These are phyloP conservation scores for Phytophthora pistaciae DNA, from an alignment of 352 stramenopile genomes.

Conservation along the genomic window DNA sequence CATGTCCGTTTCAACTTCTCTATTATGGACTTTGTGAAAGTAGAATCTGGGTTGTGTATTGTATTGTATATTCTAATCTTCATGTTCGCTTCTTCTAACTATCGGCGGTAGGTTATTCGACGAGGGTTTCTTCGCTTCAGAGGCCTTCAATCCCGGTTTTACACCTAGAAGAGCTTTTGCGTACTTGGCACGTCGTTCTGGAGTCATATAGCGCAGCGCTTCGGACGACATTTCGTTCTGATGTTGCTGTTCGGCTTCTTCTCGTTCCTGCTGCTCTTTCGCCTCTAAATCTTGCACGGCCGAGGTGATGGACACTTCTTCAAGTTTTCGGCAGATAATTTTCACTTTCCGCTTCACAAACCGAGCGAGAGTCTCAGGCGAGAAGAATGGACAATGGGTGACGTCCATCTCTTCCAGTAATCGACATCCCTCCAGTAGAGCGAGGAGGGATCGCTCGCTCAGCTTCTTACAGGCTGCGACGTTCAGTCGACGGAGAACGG, in stretches of 20 bases:
- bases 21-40: conserved; percentile 2
- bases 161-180: conserved; percentile 22
- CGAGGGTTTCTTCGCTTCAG: conserved; percentile 26
- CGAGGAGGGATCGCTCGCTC: conserved; percentile 61
- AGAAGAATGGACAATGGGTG: conserved; percentile 81
- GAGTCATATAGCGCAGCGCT: conserved; percentile 33
- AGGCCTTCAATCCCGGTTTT: conserved; percentile 6
- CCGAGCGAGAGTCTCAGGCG: conserved; percentile 53
- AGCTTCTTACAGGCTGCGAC: conserved; percentile 87
- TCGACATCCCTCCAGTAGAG: conserved; percentile 60
- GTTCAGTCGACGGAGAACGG: conserved; percentile 72
- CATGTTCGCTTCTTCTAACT: conserved; percentile 35
- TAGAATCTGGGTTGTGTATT: background rate
- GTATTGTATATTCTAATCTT: conserved; percentile 21
- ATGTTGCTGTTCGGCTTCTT: conserved; percentile 26
- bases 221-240: conserved; percentile 27
- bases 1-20: conserved; percentile 29
- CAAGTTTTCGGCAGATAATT: conserved; percentile 54
- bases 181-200: conserved; percentile 37
- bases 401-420: conserved; percentile 82
- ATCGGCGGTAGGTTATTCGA: conserved; percentile 43
- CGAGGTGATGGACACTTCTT: conserved; percentile 33
- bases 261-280: conserved; percentile 25
- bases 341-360: conserved; percentile 70
- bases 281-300: conserved; percentile 21